Base-by-base conservation (phyloP, 805 yeast species). In the Kodamaea lidongshanica region DNA sequence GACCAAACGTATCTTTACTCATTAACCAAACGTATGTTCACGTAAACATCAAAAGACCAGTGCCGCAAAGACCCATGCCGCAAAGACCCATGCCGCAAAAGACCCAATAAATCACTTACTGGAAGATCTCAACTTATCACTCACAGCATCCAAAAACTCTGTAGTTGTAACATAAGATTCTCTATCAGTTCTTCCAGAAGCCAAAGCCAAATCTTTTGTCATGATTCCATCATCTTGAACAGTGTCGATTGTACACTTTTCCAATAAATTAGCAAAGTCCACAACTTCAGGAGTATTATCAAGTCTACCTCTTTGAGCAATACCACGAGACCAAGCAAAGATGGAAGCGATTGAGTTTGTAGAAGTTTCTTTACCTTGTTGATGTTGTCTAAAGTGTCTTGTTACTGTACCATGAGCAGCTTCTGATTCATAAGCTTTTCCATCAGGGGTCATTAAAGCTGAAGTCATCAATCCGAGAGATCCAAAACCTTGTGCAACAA, bases 391-490 rank as follows among this genome's bases (percentile, higher is more conserved):
- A 67, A 72, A 89, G 60, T 89, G 97, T 67, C 97, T 83, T 27
- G 96, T 89, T 46, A 89, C 97, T 9, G 97, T 89, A 34, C 97
- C 97, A 58, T 89, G 97, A n/a, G 97, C 97, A 37, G 97, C 97
- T 69, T 89, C 97, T 33, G 87, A 68, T 68, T 89, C 96, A 57
- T 85, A 88, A 9, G 95, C 79, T 67, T 83, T 84, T 15, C 96
- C 96, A 59, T 89, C 96, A 29, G 96, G 94, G n/a, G 96, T 78
- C 52, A 87, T 76, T 46, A 89, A 73, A n/a, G 86, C 95, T 3
- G 97, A 89, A 18, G 97, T 87, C 97, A 89, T 89, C 46, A 89
- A 72, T 24, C 97, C 97, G 44, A 89, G 70, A 12, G 96, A 88
- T 21, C 97, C 97, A 49, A 89, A 89, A 21, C 97, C 97, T 65